Evolutionary conservation across 1,284 basidiomycete species (phyloP).

Genomic region (Pyrrhoderma noxium): DNA sequence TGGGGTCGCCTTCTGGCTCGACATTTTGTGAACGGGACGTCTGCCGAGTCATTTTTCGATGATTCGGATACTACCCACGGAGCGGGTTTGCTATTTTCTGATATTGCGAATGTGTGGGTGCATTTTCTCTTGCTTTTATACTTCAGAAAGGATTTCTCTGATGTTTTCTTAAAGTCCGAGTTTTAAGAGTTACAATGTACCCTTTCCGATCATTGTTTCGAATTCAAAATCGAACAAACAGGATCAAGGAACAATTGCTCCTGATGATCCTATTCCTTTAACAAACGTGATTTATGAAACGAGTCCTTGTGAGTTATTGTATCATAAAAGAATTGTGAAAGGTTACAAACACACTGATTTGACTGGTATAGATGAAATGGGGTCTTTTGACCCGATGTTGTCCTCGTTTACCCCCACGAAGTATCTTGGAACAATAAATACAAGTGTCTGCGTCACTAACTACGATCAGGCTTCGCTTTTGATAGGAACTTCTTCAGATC

Average conservation of each 20-base stretch:
- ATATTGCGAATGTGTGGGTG: conserved; percentile 27
- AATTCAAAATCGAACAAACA: conserved; percentile 23
- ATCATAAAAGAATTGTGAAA: too few relatives aligned
- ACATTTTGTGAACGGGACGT: conserved; percentile 36
- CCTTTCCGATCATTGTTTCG: conserved; percentile 34
- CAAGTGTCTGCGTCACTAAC: conserved; percentile 36
- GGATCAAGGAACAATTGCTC: conserved; percentile 15
- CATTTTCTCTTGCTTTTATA: too few relatives aligned
- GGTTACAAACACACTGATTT: too few relatives aligned
- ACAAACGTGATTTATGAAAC: conserved; percentile 38
- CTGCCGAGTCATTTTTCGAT: conserved; percentile 27
- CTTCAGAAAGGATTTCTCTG: too few relatives aligned
- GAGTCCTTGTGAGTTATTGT: conserved; percentile 36
- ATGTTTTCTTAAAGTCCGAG: conserved; percentile 22
- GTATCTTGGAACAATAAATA: conserved; percentile 38
- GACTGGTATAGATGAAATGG: conserved; percentile 30
- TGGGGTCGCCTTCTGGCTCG: conserved; percentile 31
- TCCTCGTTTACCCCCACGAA: conserved; percentile 37
- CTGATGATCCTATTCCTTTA: conserved; percentile 24
- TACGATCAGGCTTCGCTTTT: conserved; percentile 43
- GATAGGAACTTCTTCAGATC: conserved; percentile 34
- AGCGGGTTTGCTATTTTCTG: conserved; percentile 31
- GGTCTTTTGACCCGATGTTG: conserved; percentile 40
- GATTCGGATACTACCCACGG: conserved; percentile 26
- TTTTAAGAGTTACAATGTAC: conserved; percentile 28